phyloP scores from a whole-genome alignment of 768 basidiomycete species.

The Exsudoporus frostii region DNA sequence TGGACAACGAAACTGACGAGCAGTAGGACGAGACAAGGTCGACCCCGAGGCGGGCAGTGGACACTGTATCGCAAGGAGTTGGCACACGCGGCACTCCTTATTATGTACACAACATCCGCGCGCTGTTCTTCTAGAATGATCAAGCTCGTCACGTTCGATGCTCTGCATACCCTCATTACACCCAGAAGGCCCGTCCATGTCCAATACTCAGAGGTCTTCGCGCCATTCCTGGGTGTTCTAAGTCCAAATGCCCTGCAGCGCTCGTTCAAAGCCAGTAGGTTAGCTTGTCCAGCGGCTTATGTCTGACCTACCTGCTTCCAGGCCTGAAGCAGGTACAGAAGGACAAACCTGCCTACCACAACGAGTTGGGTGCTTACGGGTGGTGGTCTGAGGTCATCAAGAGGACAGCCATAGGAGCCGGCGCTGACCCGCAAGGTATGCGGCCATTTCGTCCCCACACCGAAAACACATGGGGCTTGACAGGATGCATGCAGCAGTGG shows the following conservation, averaged over 20 bases:
- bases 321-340: constrained; percentile 52
- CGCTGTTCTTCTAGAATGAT: constrained; percentile 30
- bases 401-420: constrained; percentile 72
- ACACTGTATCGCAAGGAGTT: constrained; percentile 4
- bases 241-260: constrained; percentile 47
- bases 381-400: constrained; percentile 84
- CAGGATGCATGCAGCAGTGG: constrained; percentile 44
- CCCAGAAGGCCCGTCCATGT: constrained; percentile 66
- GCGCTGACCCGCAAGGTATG: constrained; percentile 57
- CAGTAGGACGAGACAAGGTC: constrained; percentile 14
- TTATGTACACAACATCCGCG: constrained; percentile 13
- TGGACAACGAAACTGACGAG: background rate
- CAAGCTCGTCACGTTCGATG: constrained; percentile 75
- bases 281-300: background rate
- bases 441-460: constrained; percentile 11
- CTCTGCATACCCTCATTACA: constrained; percentile 68
- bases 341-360: constrained; percentile 55
- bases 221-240: constrained; percentile 62
- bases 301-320: constrained; percentile 18
- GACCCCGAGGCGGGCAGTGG: background rate
- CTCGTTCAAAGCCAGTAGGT: constrained; percentile 59
- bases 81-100: constrained; percentile 6
- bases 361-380: constrained; percentile 41
- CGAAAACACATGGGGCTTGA: constrained; percentile 20
- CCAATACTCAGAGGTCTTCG: constrained; percentile 60